Conservation (phyloP, 495 filamentous ascomycete species). For the Trichoderma virens region DNA sequence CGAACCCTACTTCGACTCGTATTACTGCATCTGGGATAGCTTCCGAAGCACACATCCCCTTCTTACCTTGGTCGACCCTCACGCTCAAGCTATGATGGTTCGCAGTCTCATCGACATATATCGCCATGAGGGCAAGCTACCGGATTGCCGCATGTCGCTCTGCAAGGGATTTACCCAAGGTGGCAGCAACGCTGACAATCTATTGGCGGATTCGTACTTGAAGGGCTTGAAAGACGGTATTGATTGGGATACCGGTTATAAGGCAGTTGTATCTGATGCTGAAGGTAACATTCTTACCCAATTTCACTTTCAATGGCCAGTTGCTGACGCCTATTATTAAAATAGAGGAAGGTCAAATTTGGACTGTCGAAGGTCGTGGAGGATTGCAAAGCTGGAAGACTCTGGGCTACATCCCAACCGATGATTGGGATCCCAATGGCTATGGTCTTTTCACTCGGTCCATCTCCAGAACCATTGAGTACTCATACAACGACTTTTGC, state of each 20-base stretch:
- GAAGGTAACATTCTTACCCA: slow-evolving; percentile 41
- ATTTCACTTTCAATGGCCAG: background rate
- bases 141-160: slow-evolving; percentile 56
- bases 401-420: slow-evolving; percentile 54
- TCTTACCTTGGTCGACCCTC: slow-evolving; percentile 57
- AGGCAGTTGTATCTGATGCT: slow-evolving; percentile 61
- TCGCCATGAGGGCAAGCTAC: slow-evolving; percentile 53
- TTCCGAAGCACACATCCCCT: slow-evolving; percentile 61
- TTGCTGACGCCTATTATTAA: background rate
- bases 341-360: slow-evolving; percentile 39
- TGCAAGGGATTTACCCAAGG: slow-evolving; percentile 64
- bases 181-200: slow-evolving; percentile 64
- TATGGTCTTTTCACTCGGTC: slow-evolving; percentile 57
- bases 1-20: slow-evolving; percentile 66
- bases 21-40: slow-evolving; percentile 61
- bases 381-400: slow-evolving; percentile 54
- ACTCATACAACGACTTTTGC: slow-evolving; percentile 65
- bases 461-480: slow-evolving; percentile 61
- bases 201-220: slow-evolving; percentile 58
- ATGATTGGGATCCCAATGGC: slow-evolving; percentile 55
- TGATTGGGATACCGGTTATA: slow-evolving; percentile 57
- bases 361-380: slow-evolving; percentile 58
- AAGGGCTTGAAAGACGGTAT: slow-evolving; percentile 53
- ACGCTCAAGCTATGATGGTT: slow-evolving; percentile 53
- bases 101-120: slow-evolving; percentile 61